Conservation (phyloP, 495 filamentous ascomycete genomes). For the Xylaria castorea region DNA sequence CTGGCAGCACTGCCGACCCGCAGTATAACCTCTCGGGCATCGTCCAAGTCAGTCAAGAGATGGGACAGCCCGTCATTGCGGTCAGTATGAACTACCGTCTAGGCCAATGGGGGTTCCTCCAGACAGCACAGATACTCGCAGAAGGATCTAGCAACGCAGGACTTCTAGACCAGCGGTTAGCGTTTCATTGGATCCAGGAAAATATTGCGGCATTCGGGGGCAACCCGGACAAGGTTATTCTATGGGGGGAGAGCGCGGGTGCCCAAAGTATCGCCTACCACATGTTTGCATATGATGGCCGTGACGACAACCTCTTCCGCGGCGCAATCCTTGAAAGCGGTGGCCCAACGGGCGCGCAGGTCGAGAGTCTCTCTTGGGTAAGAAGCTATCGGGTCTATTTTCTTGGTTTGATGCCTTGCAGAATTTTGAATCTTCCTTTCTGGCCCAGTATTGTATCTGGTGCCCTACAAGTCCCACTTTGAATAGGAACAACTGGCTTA, state of each 20-base stretch:
- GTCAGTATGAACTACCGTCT: constrained; percentile 61
- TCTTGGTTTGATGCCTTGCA: neutral
- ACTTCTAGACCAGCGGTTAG: constrained; percentile 52
- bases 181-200: constrained; percentile 57
- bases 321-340: constrained; percentile 66
- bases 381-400: neutral
- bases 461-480: neutral
- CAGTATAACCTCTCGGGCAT: constrained; percentile 62
- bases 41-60: constrained; percentile 39
- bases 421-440: neutral
- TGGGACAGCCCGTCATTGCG: constrained; percentile 41
- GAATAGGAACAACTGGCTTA: neutral
- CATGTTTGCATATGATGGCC: constrained; percentile 58
- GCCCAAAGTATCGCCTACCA: constrained; percentile 61
- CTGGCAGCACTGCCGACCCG: constrained; percentile 55
- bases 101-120: constrained; percentile 65
- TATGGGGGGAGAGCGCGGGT: constrained; percentile 59
- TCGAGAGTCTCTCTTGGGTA: constrained; percentile 25
- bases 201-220: constrained; percentile 64
- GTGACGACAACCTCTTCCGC: constrained; percentile 60
- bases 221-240: constrained; percentile 47
- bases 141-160: constrained; percentile 50
- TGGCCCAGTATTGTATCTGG: neutral
- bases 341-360: constrained; percentile 27
- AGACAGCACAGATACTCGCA: constrained; percentile 29